Percentiles rank a stretch among this genome's conserved stretches.
These are phyloP conservation scores for Alternaria ethzedia DNA, from an alignment of 2,329 filamentous ascomycete genomes.

Conservation along the genomic window DNA sequence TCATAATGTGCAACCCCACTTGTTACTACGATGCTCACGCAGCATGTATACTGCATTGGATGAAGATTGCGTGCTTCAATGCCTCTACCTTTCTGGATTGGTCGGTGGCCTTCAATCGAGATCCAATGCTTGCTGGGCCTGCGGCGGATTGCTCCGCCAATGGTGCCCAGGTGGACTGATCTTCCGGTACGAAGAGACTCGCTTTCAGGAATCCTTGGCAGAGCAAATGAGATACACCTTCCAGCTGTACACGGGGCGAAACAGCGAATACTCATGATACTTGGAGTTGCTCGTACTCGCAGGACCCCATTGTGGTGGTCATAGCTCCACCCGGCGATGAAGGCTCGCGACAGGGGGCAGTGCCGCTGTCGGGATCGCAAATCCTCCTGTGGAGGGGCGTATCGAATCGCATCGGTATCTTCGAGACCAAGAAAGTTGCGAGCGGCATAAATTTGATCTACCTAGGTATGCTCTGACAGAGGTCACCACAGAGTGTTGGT, in stretches of 20 bases:
- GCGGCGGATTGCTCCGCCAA: not conserved
- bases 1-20: constrained; percentile 10
- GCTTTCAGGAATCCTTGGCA: not conserved
- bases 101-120: not conserved
- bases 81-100: not conserved
- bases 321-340: not conserved
- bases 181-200: not conserved
- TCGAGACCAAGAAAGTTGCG: not conserved
- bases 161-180: not conserved
- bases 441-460: not conserved
- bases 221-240: not conserved
- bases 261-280: not conserved
- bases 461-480: no score
- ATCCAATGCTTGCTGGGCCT: not conserved
- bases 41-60: not conserved
- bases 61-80: not conserved
- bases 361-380: not conserved
- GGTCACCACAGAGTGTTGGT: not conserved
- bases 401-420: not conserved
- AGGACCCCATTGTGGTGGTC: not conserved
- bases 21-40: not conserved
- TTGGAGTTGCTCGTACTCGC: not conserved
- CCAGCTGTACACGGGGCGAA: not conserved
- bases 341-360: not conserved
- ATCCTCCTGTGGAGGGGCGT: no score